Conservation (phyloP, 2,329 filamentous ascomycete genomes). For the Hortaea werneckii region DNA sequence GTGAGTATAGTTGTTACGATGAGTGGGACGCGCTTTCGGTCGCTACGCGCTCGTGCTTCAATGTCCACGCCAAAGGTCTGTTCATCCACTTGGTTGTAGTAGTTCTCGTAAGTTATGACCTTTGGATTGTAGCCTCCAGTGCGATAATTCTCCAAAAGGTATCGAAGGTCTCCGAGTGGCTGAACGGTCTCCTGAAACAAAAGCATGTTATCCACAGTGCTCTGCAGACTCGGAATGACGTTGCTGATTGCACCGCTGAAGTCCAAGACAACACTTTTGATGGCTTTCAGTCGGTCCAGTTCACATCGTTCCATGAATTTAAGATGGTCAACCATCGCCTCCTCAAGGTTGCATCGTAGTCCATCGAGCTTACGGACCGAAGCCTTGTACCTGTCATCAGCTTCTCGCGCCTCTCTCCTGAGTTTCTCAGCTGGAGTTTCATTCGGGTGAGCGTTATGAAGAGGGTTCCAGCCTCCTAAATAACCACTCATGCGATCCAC, state of each 20-base stretch:
- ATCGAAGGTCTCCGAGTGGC: constrained; percentile 77
- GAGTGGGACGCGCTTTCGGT: constrained; percentile 88
- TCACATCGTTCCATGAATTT: constrained; percentile 97
- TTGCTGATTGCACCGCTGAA: constrained; percentile 97
- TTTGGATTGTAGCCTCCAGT: constrained; percentile 87
- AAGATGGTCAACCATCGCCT: constrained; percentile 84
- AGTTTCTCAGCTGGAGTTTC: constrained; percentile 82
- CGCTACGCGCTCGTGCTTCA: constrained; percentile 81
- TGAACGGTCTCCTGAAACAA: constrained; percentile 99
- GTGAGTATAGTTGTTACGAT: constrained; percentile 88
- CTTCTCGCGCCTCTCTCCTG: constrained; percentile 76
- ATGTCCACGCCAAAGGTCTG: constrained; percentile 97
- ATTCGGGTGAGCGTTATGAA: constrained; percentile 84
- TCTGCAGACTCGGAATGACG: constrained; percentile 90
- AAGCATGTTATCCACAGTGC: constrained; percentile 97
- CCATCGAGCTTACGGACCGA: constrained; percentile 79
- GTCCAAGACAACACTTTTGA: constrained; percentile 95
- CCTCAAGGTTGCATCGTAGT: constrained; percentile 87
- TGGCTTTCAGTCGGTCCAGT: constrained; percentile 87
- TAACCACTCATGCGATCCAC: constrained; percentile 67
- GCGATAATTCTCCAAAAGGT: constrained; percentile 91
- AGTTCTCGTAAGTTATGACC: constrained; percentile 93
- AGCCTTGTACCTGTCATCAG: constrained; percentile 88
- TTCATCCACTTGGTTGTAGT: constrained; percentile 96
- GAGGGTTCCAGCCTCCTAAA: constrained; percentile 81